A percentile compares a stretch with the other conserved stretches of the same genome.
phyloP scores from a whole-genome alignment of 202 grass and related monocot species.

The Zoysia matrella region DNA sequence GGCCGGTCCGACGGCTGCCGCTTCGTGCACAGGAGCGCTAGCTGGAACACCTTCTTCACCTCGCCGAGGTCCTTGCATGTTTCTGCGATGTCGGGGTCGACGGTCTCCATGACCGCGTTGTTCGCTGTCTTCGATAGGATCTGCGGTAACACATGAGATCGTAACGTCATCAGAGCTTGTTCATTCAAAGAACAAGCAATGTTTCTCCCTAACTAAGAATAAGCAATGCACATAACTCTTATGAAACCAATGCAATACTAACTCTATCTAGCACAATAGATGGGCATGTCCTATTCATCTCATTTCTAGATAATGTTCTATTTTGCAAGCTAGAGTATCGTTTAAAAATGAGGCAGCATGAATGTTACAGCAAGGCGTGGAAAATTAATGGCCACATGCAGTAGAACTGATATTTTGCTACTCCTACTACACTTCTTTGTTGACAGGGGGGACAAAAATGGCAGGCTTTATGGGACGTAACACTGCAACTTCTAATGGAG shows the following conservation, averaged over 20 bases:
- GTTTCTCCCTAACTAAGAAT: no score
- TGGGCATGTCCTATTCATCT: no score
- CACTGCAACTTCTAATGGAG: constrained; percentile 67
- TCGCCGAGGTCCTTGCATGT: no score
- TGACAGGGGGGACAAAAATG: constrained; percentile 41
- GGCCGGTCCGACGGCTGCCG: constrained; percentile 56
- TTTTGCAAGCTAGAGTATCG: no score
- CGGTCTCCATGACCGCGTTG: constrained; percentile 53
- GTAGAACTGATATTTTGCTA: not conserved
- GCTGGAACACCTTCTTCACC: no score
- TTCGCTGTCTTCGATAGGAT: constrained; percentile 78
- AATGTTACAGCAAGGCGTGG: not conserved
- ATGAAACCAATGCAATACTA: no score
- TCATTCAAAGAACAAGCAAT: no score
- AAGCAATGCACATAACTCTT: not conserved
- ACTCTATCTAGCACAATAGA: no score
- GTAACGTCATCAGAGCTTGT: not conserved
- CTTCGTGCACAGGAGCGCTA: no score
- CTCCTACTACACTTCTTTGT: constrained; percentile 8
- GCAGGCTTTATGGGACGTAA: constrained; percentile 58
- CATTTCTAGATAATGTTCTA: not conserved
- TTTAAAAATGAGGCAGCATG: no score
- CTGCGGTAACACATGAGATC: constrained; percentile 38
- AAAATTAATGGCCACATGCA: constrained; percentile 1
- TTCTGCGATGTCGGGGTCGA: no score